Conservation (phyloP, 371 early-diverging fungal genomes). For the Homolaphlyctis polyrhiza region DNA sequence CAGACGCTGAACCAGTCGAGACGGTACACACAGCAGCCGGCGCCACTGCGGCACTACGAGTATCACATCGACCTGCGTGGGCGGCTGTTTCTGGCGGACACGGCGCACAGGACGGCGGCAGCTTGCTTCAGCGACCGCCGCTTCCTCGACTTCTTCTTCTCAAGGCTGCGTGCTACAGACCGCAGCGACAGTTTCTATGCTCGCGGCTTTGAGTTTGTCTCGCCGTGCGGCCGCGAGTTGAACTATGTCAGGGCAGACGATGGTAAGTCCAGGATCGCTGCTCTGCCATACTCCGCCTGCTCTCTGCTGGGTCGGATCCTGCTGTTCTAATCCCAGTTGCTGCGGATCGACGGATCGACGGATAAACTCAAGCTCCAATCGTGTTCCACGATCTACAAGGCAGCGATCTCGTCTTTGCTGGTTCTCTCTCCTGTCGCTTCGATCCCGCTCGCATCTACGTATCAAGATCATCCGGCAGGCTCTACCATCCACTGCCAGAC, state of each 20-base stretch:
- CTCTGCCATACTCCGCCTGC: neutral
- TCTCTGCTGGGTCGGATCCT: too few species aligned
- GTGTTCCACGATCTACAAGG: conserved; percentile 20
- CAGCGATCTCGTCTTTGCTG: conserved; percentile 12
- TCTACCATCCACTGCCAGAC: conserved; percentile 22
- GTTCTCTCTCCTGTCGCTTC: conserved; percentile 11
- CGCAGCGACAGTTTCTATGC: neutral
- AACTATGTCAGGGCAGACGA: conserved; percentile 18
- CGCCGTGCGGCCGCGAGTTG: conserved; percentile 28
- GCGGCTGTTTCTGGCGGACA: conserved; percentile 22
- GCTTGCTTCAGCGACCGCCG: conserved; percentile 27
- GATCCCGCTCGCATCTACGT: conserved; percentile 13
- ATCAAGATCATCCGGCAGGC: conserved; percentile 11
- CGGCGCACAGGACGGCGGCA: conserved; percentile 4
- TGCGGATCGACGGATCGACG: too few species aligned
- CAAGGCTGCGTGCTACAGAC: conserved; percentile 16
- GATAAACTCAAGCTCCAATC: conserved; percentile 14
- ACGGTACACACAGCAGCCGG: too few species aligned
- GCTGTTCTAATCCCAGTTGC: too few species aligned
- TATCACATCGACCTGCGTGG: neutral
- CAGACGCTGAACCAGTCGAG: too few species aligned
- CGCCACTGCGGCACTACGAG: neutral
- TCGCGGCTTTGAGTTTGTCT: conserved; percentile 1
- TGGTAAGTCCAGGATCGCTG: neutral
- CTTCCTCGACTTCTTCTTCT: conserved; percentile 34